Evolutionary conservation across 768 basidiomycete species (phyloP), one percentile per base, ranked within the genome.

Genomic region (Steccherinum ochraceum): DNA sequence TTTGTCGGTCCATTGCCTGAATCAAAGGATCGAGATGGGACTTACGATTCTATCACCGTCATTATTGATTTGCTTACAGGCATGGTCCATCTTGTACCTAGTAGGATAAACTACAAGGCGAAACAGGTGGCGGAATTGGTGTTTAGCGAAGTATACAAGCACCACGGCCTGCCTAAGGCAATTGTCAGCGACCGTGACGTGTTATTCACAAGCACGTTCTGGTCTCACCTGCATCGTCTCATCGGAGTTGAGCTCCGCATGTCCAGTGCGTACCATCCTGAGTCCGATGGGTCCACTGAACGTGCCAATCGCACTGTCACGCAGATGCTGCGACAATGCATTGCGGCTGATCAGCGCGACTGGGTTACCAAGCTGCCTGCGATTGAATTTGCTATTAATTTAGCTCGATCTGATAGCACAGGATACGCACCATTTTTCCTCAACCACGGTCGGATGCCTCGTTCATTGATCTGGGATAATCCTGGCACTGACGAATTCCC

Each of bases 121-220:
- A 35, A 40, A 0, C 65, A 75, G 0, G 46, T 77, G 0, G 71
- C 72, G 0, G 63, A 73, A 30, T 12, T 72, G 0, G 56, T 73
- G 21, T 71, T 72, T 35, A 58, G 58, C 0, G 30, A 64, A 2
- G 57, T 75, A 0, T 73, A 72, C 24, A 69, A 67, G 11, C 55
- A 59, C 0, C 72, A 76, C 50, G 73, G 75, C 0, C 48, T 76
- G 0, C 75, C 72, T 0, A 50, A 55, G 2, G 21, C 49, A 0
- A 72, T 79, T 0, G 59, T 78, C 0, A 70, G 41, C 41, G 73
- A 77, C 48, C 54, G 72, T 1, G 73, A 75, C 49, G 53, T 65
- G 0, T 54, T 72, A 3, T 78, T 77, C 56, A 76, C 72, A 0
- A 70, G 71, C n/a, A 48, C 41, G 0, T 77, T 76, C 52, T 77